Percentiles rank a stretch among this genome's conserved stretches.
Conservation (phyloP, 768 basidiomycete genomes). For the Lactifluus echinatus region DNA sequence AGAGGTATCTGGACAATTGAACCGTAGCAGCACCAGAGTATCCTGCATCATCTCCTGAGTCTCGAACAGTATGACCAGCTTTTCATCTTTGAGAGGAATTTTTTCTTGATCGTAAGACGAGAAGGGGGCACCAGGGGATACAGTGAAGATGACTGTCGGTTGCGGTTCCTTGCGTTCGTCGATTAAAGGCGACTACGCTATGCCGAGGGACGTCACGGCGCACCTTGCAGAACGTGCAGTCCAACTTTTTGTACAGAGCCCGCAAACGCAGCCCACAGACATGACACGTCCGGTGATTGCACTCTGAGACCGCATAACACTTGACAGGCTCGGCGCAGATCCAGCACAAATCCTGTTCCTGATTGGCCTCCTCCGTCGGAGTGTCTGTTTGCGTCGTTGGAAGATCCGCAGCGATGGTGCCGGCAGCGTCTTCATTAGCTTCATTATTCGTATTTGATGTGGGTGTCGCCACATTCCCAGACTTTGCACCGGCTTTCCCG, state of each 20-base stretch:
- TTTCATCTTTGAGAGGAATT: slow-evolving; percentile 59
- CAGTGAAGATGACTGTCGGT: slow-evolving; percentile 65
- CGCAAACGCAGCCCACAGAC: slow-evolving; percentile 83
- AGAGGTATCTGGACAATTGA: slow-evolving; percentile 82
- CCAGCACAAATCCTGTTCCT: slow-evolving; percentile 50
- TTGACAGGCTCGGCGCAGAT: slow-evolving; percentile 94
- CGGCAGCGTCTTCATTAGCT: not conserved
- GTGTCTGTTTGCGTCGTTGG: not conserved
- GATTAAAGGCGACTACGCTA: not conserved
- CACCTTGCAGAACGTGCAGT: slow-evolving; percentile 97
- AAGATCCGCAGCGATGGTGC: not conserved
- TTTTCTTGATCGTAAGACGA: slow-evolving; percentile 45
- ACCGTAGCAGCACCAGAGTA: slow-evolving; percentile 80
- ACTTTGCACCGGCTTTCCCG: not conserved
- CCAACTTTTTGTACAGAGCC: slow-evolving; percentile 86
- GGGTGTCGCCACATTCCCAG: not conserved
- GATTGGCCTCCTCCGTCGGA: not conserved
- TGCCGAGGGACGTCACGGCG: slow-evolving; percentile 17
- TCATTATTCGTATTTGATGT: not conserved
- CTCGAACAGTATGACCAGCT: slow-evolving; percentile 79
- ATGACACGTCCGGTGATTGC: slow-evolving; percentile 93
- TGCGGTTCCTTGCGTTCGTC: slow-evolving; percentile 51
- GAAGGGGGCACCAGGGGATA: slow-evolving; percentile 52
- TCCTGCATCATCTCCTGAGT: slow-evolving; percentile 93
- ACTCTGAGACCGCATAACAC: slow-evolving; percentile 80